Percentiles rank a stretch among this genome's conserved stretches.
Conservation (phyloP, 257 asterid species). For the Leonotis leonurus region DNA sequence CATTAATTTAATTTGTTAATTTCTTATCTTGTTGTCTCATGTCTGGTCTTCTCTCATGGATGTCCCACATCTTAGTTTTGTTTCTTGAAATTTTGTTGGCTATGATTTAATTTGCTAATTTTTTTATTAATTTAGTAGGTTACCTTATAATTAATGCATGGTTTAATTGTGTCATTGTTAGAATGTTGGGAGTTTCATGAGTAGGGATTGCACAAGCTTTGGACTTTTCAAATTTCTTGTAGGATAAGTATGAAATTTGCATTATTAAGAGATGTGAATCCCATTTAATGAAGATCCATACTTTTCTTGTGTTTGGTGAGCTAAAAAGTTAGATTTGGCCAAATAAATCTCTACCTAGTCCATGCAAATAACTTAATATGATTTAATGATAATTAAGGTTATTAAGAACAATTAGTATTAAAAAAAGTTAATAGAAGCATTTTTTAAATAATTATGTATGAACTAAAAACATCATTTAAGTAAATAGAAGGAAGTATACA, state of each 20-base stretch:
- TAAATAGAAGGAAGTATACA: too few species aligned
- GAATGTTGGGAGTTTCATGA: constrained; percentile 13
- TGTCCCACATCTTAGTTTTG: too few species aligned
- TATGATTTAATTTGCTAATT: not conserved
- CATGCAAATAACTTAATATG: not conserved
- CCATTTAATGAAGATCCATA: not conserved
- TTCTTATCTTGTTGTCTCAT: too few species aligned
- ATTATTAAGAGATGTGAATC: not conserved
- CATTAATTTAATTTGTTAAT: too few species aligned
- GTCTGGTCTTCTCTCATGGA: too few species aligned
- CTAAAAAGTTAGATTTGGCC: not conserved
- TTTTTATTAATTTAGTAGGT: too few species aligned
- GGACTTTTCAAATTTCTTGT: constrained; percentile 19
- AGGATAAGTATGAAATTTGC: not conserved
- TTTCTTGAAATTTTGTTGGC: too few species aligned
- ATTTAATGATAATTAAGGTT: not conserved
- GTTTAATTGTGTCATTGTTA: not conserved
- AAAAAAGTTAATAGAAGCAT: too few species aligned
- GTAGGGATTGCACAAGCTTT: constrained; percentile 13
- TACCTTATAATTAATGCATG: too few species aligned
- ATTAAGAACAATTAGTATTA: too few species aligned
- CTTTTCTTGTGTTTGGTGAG: constrained; percentile 1
- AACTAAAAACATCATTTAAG: too few species aligned
- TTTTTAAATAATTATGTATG: too few species aligned
- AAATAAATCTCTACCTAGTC: not conserved